phyloP scores from a whole-genome alignment of 306 rosid species.

The Prunus mongolica region DNA sequence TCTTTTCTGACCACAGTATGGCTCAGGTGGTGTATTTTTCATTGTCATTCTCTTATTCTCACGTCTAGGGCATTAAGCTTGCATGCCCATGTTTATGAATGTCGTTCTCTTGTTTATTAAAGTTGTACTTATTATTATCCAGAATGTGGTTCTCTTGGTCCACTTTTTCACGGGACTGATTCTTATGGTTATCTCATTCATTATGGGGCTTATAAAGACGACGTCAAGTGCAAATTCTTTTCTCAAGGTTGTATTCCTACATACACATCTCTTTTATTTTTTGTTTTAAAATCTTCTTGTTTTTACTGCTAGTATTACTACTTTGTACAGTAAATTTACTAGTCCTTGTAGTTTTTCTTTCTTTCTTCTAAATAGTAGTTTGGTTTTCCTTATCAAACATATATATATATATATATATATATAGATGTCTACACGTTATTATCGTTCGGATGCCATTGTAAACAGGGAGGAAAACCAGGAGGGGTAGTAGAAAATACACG shows the following conservation, averaged over 20 bases:
- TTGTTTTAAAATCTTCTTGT: background rate
- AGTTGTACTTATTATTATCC: slow-evolving; percentile 14
- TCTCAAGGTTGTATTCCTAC: slow-evolving; percentile 62
- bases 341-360: no score
- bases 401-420: no score
- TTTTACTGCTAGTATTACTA: background rate
- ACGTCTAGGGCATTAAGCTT: background rate
- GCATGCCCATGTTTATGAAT: slow-evolving; percentile 22
- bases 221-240: slow-evolving; percentile 68
- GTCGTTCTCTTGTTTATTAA: slow-evolving; percentile 1
- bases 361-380: no score
- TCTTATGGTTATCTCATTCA: slow-evolving; percentile 88
- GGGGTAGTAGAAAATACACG: no score
- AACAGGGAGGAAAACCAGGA: no score
- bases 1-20: slow-evolving; percentile 81
- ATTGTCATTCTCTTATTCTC: slow-evolving; percentile 12
- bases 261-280: background rate
- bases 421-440: no score
- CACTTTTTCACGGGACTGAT: slow-evolving; percentile 86
- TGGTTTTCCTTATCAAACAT: no score
- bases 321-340: no score
- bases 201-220: slow-evolving; percentile 80
- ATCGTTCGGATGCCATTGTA: no score
- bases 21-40: slow-evolving; percentile 65
- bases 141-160: slow-evolving; percentile 87